phyloP scores from a whole-genome alignment of 345 rosid species.

The Citrus sinensis region DNA sequence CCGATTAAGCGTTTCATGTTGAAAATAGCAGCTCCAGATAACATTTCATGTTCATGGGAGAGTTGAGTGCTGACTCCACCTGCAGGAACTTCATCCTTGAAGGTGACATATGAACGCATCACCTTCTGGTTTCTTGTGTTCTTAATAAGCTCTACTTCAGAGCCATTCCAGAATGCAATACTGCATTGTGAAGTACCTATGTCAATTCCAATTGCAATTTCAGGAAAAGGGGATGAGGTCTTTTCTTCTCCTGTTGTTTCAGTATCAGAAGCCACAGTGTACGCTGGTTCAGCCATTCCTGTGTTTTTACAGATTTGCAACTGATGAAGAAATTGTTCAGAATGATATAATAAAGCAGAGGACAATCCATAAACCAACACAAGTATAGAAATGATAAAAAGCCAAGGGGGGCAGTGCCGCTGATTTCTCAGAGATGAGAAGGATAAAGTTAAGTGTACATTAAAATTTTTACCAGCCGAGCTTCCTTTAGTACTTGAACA shows the following conservation, averaged over 20 bases:
- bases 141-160: slow-evolving; percentile 72
- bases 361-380: background rate
- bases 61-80: slow-evolving; percentile 77
- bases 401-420: background rate
- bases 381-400: background rate
- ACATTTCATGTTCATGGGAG: slow-evolving; percentile 69
- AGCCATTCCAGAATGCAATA: slow-evolving; percentile 80
- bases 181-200: slow-evolving; percentile 90
- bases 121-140: slow-evolving; percentile 73
- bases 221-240: slow-evolving; percentile 56
- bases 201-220: slow-evolving; percentile 81
- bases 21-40: slow-evolving; percentile 79
- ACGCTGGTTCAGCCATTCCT: slow-evolving; percentile 75
- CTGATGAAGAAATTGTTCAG: slow-evolving; percentile 4
- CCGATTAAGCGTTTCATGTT: slow-evolving; percentile 93
- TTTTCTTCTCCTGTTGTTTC: slow-evolving; percentile 80
- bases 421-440: background rate
- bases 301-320: slow-evolving; percentile 12
- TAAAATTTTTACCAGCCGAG: background rate
- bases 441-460: background rate
- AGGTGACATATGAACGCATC: slow-evolving; percentile 71
- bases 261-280: slow-evolving; percentile 83
- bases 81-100: slow-evolving; percentile 69
- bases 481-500: background rate
- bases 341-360: slow-evolving; percentile 2